Percentiles rank a stretch among this genome's conserved stretches.
These are phyloP conservation scores for Scheffersomyces quercinus DNA, from an alignment of 1,139 yeast genomes.

Conservation along the genomic window DNA sequence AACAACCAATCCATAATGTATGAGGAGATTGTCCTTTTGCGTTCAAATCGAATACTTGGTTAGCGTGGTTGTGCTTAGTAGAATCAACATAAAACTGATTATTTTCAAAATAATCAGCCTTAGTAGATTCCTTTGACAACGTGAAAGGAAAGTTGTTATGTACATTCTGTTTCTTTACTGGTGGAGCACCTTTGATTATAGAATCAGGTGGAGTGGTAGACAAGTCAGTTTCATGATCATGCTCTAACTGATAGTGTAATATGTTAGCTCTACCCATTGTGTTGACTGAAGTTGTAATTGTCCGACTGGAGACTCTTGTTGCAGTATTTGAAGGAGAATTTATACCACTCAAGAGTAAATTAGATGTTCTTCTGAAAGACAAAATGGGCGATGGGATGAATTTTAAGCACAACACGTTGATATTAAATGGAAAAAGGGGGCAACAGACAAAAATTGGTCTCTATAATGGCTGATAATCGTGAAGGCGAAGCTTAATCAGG, in stretches of 20 bases:
- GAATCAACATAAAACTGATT: constrained; percentile 69
- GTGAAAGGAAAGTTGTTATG: constrained; percentile 51
- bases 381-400: no score
- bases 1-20: constrained; percentile 94
- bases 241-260: constrained; percentile 42
- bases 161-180: constrained; percentile 3
- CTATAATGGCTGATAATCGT: no score
- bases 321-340: no score
- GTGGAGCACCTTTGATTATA: not conserved
- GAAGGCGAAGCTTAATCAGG: no score
- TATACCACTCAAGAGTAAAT: no score
- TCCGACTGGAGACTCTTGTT: not conserved
- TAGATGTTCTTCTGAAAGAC: no score
- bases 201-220: constrained; percentile 10
- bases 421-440: no score
- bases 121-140: constrained; percentile 53
- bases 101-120: constrained; percentile 65
- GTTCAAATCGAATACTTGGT: constrained; percentile 62
- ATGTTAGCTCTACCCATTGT: constrained; percentile 49
- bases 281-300: constrained; percentile 4
- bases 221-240: constrained; percentile 41
- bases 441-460: no score
- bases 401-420: no score
- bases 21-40: constrained; percentile 90
- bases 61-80: constrained; percentile 60